Evolutionary conservation across 805 yeast species (phyloP), one percentile per base, ranked within the genome.

Genomic region (Candida nitratophila): DNA sequence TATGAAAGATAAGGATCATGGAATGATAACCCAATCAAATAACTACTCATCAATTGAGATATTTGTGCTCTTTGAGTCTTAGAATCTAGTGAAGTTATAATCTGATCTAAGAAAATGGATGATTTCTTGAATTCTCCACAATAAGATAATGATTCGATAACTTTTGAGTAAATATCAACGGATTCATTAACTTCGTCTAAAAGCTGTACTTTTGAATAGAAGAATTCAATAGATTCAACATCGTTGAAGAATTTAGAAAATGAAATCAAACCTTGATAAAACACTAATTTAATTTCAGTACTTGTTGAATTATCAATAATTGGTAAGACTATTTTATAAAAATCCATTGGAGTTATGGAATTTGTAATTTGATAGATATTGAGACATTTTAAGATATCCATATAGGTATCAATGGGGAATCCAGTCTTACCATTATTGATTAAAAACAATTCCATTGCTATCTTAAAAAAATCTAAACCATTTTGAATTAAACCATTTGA

Each of bases 21-120:
- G 17, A 52, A 47, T 9, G 63, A 53, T 43, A 58, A 55, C 1
- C 61, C 59, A 43, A 55, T 47, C 31, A 64, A 37, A 42, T 44
- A 65, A 30, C 55, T 41, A 10, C 66, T 57, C 15, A 65, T 40
- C 29, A 63, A 41, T 3, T 39, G 31, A 2, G 57, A 49, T 15
- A 60, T 47, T 1, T 41, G 16, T 29, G 46, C 50, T 11, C 44
- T 33, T 21, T 39, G 32, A 3, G 45, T 30, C 33, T 46, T 48
- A 14, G 49, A 44, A n/a, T 49, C 50, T 7, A 49, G 39, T 11
- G 50, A 40, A 0, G 66, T 51, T 36, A 83, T 57, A 6, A 82
- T 65, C 35, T 70, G 65, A 54, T 83, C 85, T 52, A 84, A 62
- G 44, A 82, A 71, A 46, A 72, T 67, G 1, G 83, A 70, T 3